Base-by-base conservation (phyloP, 2,329 filamentous ascomycete genomes). In the Chrysosphaeria jannelii region DNA sequence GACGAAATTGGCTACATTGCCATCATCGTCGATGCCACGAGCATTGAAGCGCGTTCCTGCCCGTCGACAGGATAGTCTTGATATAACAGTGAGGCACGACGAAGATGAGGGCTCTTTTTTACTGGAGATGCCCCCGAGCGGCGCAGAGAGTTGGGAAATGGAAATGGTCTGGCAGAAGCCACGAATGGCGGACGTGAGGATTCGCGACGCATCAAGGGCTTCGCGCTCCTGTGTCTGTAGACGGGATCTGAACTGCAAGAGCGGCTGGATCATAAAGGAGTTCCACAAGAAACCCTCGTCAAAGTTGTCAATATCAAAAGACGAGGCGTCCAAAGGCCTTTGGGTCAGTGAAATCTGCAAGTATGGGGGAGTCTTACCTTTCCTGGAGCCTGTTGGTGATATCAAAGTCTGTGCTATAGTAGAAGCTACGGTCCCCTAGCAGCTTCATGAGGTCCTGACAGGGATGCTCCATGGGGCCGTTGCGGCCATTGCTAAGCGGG, bases 341-440 rank as follows among this genome's bases (percentile, higher is more conserved):
- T n/a, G n/a, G n/a, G n/a, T n/a, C n/a, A n/a, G n/a, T n/a, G n/a
- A n/a, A n/a, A n/a, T n/a, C n/a, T n/a, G n/a, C n/a, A n/a, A n/a
- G n/a, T n/a, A n/a, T n/a, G n/a, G n/a, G n/a, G n/a, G n/a, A n/a
- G 27, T 69, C 61, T 9, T 68, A 63, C 35, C 81, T 65, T 38
- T 91, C 71, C 43, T 97, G 85, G 30, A 93, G 48, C 33, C 85
- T 61, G 43, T 89, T 79, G 4, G 85, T 97, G 23, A 97, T 51
- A 40, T 97, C 81, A 41, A 97, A 97, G 42, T 93, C 78, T n/a
- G 76, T 75, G 39, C 78, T 91, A 47, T 91, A 97, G 42, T 93
- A 97, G 40, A 97, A 97, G 14, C 71, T 89, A 13, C 81, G 79
- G 41, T 88, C 79, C 38, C 75, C 70, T 26, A 97, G 51, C 18